Base-by-base conservation (phyloP, 2,329 filamentous ascomycete genomes). In the Cytospora mali region DNA sequence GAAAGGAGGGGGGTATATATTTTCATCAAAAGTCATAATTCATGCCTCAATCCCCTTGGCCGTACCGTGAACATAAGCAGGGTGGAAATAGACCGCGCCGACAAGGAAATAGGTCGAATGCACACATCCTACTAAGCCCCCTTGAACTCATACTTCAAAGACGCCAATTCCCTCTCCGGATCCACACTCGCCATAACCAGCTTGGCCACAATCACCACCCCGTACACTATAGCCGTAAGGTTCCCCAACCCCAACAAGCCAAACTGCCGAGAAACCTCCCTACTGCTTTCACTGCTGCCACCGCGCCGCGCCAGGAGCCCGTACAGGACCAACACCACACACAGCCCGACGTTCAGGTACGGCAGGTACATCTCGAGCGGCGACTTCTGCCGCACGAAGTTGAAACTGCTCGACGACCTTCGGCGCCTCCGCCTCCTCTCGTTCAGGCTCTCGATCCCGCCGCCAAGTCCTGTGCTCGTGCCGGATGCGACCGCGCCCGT, bases 151-250 rank as follows among this genome's bases (percentile, higher is more conserved):
- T 91, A 91, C 72, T 78, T 84, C 70, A 91, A 76, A 59, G 75
- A 77, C 55, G 81, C 77, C 68, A 93, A 74, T 70, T 90, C 89
- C 66, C 79, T 76, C 70, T 85, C 87, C 6, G 90, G 84, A 75
- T 93, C 88, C 10, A 93, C 83, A 54, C 86, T 81, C 4, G 82
- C 81, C 83, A 93, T 87, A 70, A 89, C 80, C 57, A 84, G 75
- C 74, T 92, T 87, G 31, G 85, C 85, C 53, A 83, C 74, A 62
- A 92, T 69, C 6, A 87, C 80, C 23, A 90, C 78, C 0, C 68
- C 79, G 69, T 90, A 87, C 1, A 92, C 82, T 2, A 87, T 73
- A 0, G 75, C 78, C 0, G 87, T 85, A 56, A 88, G 67, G 77
- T 80, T 28, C 78, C 80, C 71, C 64, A 76, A 69, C 58, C 73